Conservation (phyloP, 225 moss, liverwort and hornwort genomes). For the Bryoerythrophyllum caledonicum region DNA sequence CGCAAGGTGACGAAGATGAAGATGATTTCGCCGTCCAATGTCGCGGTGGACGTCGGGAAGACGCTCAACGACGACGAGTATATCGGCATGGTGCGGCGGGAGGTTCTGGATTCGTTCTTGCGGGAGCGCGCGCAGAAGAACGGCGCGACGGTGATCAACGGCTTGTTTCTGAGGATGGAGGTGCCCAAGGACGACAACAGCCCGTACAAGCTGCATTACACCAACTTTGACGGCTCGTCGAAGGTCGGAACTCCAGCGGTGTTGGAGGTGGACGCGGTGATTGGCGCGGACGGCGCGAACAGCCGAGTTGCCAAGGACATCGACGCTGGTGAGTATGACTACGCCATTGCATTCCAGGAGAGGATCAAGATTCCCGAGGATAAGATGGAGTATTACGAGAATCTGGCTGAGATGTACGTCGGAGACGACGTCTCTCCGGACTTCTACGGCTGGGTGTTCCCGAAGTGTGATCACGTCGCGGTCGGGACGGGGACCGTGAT, state of each 20-base stretch:
- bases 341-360: slow-evolving; percentile 98
- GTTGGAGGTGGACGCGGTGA: slow-evolving; percentile 76
- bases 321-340: slow-evolving; percentile 93
- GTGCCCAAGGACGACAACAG: slow-evolving; percentile 62
- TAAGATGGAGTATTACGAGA: slow-evolving; percentile 89
- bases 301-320: slow-evolving; percentile 76
- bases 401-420: slow-evolving; percentile 85
- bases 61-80: slow-evolving; percentile 75
- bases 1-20: slow-evolving; percentile 93
- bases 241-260: slow-evolving; percentile 50
- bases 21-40: slow-evolving; percentile 86
- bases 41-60: slow-evolving; percentile 71
- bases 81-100: slow-evolving; percentile 81
- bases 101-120: slow-evolving; percentile 82
- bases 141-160: slow-evolving; percentile 75
- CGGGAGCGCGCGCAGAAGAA: slow-evolving; percentile 67
- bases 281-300: slow-evolving; percentile 77
- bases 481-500: slow-evolving; percentile 84
- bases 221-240: slow-evolving; percentile 48
- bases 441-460: slow-evolving; percentile 89
- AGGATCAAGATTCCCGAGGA: slow-evolving; percentile 73
- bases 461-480: slow-evolving; percentile 75
- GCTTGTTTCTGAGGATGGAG: slow-evolving; percentile 75
- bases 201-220: slow-evolving; percentile 72
- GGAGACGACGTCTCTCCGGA: slow-evolving; percentile 70